phyloP scores from a whole-genome alignment of 2,329 filamentous ascomycete genomes.

The Amauroascus niger region DNA sequence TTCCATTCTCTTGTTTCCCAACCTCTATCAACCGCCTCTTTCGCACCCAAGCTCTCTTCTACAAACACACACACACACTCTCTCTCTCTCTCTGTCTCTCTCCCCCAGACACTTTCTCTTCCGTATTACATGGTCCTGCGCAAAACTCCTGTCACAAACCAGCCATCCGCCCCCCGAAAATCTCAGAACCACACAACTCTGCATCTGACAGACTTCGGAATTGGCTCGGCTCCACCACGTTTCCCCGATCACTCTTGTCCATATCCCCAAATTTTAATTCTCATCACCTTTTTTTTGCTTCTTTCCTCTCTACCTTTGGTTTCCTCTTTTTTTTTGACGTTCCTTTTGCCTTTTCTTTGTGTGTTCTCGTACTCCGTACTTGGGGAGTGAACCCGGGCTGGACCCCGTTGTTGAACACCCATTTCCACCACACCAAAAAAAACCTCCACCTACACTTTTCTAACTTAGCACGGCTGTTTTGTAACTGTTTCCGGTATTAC shows the following conservation, averaged over 20 bases:
- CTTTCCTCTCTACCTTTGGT: background rate
- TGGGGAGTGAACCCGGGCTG: background rate
- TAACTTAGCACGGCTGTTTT: constrained; percentile 4
- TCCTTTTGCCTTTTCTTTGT: too few species aligned
- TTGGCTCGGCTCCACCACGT: constrained; percentile 9
- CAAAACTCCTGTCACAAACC: background rate
- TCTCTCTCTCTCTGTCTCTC: background rate
- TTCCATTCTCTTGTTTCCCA: constrained; percentile 14
- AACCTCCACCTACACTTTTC: background rate
- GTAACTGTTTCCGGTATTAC: constrained; percentile 14
- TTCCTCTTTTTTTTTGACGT: constrained; percentile 1
- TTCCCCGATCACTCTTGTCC: constrained; percentile 10
- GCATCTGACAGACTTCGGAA: background rate
- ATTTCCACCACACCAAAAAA: constrained; percentile 2
- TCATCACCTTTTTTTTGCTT: background rate
- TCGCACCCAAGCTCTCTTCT: background rate
- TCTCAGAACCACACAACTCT: background rate
- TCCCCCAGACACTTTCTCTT: too few species aligned
- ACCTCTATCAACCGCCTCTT: background rate
- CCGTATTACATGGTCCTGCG: too few species aligned
- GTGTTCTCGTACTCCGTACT: too few species aligned
- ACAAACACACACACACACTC: background rate
- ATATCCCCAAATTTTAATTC: background rate
- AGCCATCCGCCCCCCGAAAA: background rate
- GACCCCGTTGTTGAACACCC: background rate